Evolutionary conservation across 169 alveolate species (phyloP), one percentile per base, ranked within the genome.

Genomic region (Hepatocystis sp.): DNA sequence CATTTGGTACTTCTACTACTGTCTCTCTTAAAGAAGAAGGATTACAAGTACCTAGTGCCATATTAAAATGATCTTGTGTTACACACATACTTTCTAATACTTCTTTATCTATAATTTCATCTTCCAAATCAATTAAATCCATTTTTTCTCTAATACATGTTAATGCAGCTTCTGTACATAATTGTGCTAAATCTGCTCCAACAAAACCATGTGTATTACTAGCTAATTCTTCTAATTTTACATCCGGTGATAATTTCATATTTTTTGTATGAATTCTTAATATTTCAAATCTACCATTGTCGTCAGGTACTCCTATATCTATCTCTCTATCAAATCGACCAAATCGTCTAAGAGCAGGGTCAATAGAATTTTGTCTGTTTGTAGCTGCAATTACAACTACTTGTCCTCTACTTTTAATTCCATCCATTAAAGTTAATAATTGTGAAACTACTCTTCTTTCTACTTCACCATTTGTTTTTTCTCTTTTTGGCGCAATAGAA

Each of bases 241-340:
- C 99, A 93, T 98, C 99, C 34, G 98, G 98, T 42, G 98, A 97
- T 47, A 99, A 94, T 90, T 99, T 98, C 99, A 98, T 98, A 94
- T 99, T 99, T 90, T 98, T 97, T 30, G 99, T 98, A 93, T 99
- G 99, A 71, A 98, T 99, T 63, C 99, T 93, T 53, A 98, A 94
- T 55, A 98, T 97, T 91, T 98, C 99, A 93, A 98, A 95, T 78
- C 99, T 95, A n/a, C 99, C 99, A 58, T 97, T 97, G 95, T 98
- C 99, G 90, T 98, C 99, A 4, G 99, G 99, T 19, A 98, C 99
- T 11, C 99, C 99, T 66, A 98, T 98, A 91, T 98, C 99, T 53
- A 98, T 95, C 94, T 98, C 99, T 63, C 99, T 94, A 66, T 98
- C 99, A 86, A 98, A 98, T 71, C 99, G 91, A 0, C 99, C 99